A percentile compares a stretch with the other conserved stretches of the same genome.
These are phyloP conservation scores for Hamamelis virginiana DNA, from an alignment of 164 flowering plant genomes.

Conservation along the genomic window DNA sequence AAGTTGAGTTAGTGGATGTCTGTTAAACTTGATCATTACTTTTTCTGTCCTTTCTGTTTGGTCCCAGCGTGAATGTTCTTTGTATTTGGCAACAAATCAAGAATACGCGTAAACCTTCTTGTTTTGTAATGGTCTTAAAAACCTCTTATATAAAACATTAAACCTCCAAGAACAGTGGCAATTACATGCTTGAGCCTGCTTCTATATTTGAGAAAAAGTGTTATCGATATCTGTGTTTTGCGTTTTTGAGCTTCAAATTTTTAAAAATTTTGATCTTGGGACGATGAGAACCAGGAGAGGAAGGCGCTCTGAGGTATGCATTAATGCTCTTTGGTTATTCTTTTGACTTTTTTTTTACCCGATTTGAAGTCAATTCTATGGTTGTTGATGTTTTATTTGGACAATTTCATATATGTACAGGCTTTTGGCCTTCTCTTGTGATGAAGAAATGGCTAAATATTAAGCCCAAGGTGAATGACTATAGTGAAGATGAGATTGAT, in stretches of 20 bases:
- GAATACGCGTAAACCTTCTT: constrained; percentile 13
- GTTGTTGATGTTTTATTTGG: constrained; percentile 1
- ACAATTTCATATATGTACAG: constrained; percentile 28
- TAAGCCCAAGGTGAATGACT: constrained; percentile 78
- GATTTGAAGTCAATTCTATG: neutral
- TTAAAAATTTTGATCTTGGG: constrained; percentile 1
- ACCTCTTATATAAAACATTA: constrained; percentile 9
- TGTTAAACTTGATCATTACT: constrained; percentile 30
- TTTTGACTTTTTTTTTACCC: neutral
- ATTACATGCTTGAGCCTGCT: neutral
- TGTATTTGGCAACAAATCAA: constrained; percentile 20
- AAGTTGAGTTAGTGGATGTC: constrained; percentile 48
- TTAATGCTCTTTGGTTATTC: neutral
- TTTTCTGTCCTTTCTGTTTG: constrained; percentile 47
- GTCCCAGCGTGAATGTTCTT: constrained; percentile 23
- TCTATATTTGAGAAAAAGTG: constrained; percentile 11
- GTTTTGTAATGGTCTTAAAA: constrained; percentile 6
- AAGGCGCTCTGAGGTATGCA: constrained; percentile 69
- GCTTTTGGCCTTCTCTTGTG: constrained; percentile 90
- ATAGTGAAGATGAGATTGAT: constrained; percentile 91
- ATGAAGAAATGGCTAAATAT: constrained; percentile 98
- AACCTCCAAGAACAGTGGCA: constrained; percentile 11
- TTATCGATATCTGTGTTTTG: neutral
- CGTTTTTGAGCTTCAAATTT: neutral
- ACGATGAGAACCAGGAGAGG: constrained; percentile 56